Conservation (phyloP, 345 rosid genomes). For the Cochlearia excelsa region DNA sequence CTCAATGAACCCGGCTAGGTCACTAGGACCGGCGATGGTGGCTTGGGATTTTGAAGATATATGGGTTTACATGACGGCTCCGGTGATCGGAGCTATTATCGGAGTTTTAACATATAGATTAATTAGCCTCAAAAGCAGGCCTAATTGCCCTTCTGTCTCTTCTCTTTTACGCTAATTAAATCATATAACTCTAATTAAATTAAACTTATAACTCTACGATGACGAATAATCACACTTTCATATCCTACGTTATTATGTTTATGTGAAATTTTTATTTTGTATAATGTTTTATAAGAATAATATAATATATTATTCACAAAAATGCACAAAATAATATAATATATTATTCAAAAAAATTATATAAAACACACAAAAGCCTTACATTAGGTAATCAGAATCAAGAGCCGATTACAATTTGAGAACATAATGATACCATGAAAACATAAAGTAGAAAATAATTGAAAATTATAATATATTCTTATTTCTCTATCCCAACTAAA, state of each 20-base stretch:
- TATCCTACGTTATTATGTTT: no score
- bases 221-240: no score
- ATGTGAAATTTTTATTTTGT: no score
- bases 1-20: constrained; percentile 90
- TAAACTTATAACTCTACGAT: no score
- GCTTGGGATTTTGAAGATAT: constrained; percentile 60
- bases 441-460: background rate
- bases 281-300: no score
- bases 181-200: no score
- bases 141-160: constrained; percentile 34
- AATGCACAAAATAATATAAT: no score
- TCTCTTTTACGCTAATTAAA: constrained; percentile 24
- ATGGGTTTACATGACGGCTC: constrained; percentile 81
- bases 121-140: constrained; percentile 39
- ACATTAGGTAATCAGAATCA: no score
- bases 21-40: constrained; percentile 84
- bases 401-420: no score
- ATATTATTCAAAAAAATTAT: no score
- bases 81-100: constrained; percentile 56
- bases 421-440: constrained; percentile 1
- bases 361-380: no score
- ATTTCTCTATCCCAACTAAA: background rate
- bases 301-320: no score
- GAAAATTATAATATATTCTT: background rate
- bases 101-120: constrained; percentile 52